phyloP scores from a whole-genome alignment of 225 moss, liverwort and hornwort species.

The Marchantia paleacea region DNA sequence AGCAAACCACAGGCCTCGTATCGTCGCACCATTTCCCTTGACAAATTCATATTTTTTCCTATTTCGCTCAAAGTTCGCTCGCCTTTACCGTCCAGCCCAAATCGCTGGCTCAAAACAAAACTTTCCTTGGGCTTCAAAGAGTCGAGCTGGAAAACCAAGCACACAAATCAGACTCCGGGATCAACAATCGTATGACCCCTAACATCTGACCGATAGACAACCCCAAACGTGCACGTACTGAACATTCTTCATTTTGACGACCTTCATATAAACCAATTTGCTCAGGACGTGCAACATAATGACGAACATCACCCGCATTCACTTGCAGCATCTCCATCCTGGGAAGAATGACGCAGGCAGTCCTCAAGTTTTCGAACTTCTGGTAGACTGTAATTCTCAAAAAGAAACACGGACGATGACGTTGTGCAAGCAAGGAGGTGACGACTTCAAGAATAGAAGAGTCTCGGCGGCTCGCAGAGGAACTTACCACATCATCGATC shows the following conservation, averaged over 20 bases:
- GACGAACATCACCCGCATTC: too few species aligned
- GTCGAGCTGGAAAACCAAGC: constrained; percentile 54
- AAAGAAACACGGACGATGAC: too few species aligned
- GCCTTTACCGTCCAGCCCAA: constrained; percentile 83
- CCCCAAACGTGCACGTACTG: background rate
- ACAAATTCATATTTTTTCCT: constrained; percentile 73
- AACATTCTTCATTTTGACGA: too few species aligned
- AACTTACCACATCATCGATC: constrained; percentile 70
- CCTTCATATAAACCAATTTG: too few species aligned
- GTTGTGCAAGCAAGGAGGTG: too few species aligned
- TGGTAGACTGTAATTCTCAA: too few species aligned
- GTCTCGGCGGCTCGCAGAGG: too few species aligned
- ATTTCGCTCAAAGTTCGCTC: constrained; percentile 83
- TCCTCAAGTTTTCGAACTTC: background rate
- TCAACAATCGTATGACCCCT: too few species aligned
- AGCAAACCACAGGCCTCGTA: constrained; percentile 79
- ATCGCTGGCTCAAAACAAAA: constrained; percentile 77
- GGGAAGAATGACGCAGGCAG: background rate
- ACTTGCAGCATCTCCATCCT: too few species aligned
- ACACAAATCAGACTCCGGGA: background rate
- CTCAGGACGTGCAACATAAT: too few species aligned
- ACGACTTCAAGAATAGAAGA: too few species aligned
- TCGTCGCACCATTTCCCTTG: constrained; percentile 88
- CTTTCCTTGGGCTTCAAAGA: constrained; percentile 83
- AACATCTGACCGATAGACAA: background rate